Conservation (phyloP, 805 yeast species). For the Saccharomyces mikatae region DNA sequence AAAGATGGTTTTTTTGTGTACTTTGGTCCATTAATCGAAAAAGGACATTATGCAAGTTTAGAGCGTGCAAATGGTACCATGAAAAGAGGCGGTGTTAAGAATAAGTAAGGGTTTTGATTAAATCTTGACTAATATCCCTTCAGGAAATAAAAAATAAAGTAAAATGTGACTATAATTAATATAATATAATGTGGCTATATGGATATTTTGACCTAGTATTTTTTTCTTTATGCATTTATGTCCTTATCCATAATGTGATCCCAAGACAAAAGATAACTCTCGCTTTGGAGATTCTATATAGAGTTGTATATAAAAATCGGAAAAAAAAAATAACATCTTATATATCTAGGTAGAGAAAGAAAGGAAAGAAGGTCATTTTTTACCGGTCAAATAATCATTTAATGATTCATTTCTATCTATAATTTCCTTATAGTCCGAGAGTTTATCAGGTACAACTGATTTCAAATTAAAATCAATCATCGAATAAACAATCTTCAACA, state of each 20-base stretch:
- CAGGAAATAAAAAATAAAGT: neutral
- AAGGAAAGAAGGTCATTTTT: neutral
- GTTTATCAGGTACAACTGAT: neutral
- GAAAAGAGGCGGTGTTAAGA: constrained; percentile 33
- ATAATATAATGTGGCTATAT: neutral
- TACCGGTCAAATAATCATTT: neutral
- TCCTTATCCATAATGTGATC: too few relatives aligned
- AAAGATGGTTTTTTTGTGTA: constrained; percentile 94
- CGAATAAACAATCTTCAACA: constrained; percentile 5
- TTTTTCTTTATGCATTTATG: neutral
- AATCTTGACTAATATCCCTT: neutral
- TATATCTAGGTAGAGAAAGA: neutral
- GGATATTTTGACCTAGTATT: neutral
- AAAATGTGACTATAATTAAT: neutral
- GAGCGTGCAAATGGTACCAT: constrained; percentile 40
- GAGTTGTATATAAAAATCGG: neutral
- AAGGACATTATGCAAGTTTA: constrained; percentile 40
- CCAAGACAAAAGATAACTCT: neutral
- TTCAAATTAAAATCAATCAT: neutral
- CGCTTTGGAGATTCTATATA: neutral
- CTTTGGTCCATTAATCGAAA: constrained; percentile 82
- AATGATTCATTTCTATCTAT: neutral
- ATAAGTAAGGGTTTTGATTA: constrained; percentile 8
- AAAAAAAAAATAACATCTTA: neutral
- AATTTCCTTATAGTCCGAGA: neutral